A percentile compares a stretch with the other conserved stretches of the same genome.
phyloP scores from a whole-genome alignment of 2,329 filamentous ascomycete genomes.

The Monosporascus ibericus region DNA sequence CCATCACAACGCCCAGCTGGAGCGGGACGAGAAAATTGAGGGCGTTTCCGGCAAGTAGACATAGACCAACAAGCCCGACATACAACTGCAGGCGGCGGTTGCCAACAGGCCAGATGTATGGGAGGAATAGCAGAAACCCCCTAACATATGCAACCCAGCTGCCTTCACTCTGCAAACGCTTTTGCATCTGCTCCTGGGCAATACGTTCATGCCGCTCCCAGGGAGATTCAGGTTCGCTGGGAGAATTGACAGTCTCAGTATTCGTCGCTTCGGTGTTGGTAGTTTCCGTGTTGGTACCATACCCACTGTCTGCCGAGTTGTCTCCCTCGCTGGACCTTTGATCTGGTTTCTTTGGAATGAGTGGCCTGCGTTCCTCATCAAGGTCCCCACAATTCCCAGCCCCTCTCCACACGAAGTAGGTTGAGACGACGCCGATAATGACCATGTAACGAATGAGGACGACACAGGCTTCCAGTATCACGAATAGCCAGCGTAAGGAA shows the following conservation, averaged over 20 bases:
- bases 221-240: conserved; percentile 42
- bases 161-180: conserved; percentile 66
- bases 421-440: conserved; percentile 19
- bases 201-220: conserved; percentile 49
- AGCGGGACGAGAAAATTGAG: conserved; percentile 75
- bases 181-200: conserved; percentile 54
- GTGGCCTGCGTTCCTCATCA: conserved; percentile 51
- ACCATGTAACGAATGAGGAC: conserved; percentile 28
- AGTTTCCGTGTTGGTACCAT: conserved; percentile 36
- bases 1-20: conserved; percentile 73
- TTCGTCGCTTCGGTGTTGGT: conserved; percentile 30
- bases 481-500: background rate
- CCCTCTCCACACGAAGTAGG: conserved; percentile 20
- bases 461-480: conserved; percentile 22
- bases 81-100: conserved; percentile 61
- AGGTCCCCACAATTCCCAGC: conserved; percentile 15
- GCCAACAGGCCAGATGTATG: conserved; percentile 71
- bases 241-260: conserved; percentile 22
- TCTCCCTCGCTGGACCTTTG: conserved; percentile 20
- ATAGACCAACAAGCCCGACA: conserved; percentile 59
- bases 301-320: conserved; percentile 28
- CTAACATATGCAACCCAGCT: conserved; percentile 74
- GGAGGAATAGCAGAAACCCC: conserved; percentile 69
- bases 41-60: conserved; percentile 63
- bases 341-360: conserved; percentile 41